Percentiles rank a stretch among this genome's conserved stretches.
Evolutionary conservation across 2,329 filamentous ascomycete species (phyloP).

Genomic region (Alternaria hordeiaustralica): DNA sequence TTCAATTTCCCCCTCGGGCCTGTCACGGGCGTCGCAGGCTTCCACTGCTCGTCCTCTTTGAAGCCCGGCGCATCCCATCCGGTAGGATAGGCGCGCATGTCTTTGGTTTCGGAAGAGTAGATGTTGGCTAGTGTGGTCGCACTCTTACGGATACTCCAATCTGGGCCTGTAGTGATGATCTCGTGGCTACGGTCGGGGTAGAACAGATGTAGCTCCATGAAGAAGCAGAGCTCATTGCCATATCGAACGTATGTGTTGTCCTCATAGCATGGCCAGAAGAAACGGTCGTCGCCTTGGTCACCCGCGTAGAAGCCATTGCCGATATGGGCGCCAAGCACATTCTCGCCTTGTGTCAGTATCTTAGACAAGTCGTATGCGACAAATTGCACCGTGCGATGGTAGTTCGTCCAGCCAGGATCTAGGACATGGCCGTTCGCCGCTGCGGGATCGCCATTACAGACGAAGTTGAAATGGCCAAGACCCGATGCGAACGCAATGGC

Average conservation of each 20-base stretch:
- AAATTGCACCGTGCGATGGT: slow-evolving; percentile 52
- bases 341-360: slow-evolving; percentile 39
- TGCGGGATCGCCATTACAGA: slow-evolving; percentile 44
- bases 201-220: slow-evolving; percentile 49
- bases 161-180: slow-evolving; percentile 46
- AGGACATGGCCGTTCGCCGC: slow-evolving; percentile 40
- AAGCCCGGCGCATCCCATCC: slow-evolving; percentile 37
- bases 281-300: slow-evolving; percentile 49
- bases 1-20: slow-evolving; percentile 49
- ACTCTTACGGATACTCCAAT: slow-evolving; percentile 50
- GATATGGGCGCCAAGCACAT: slow-evolving; percentile 49
- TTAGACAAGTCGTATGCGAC: slow-evolving; percentile 53
- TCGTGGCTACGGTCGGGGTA: slow-evolving; percentile 49
- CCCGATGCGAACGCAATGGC: slow-evolving; percentile 50
- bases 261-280: slow-evolving; percentile 54
- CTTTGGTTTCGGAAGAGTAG: slow-evolving; percentile 51
- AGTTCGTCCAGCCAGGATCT: slow-evolving; percentile 51
- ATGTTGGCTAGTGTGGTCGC: slow-evolving; percentile 52
- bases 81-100: slow-evolving; percentile 42
- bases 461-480: slow-evolving; percentile 51
- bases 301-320: slow-evolving; percentile 56
- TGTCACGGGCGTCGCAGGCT: slow-evolving; percentile 47
- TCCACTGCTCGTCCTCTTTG: slow-evolving; percentile 43
- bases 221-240: slow-evolving; percentile 51
- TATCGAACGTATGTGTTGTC: slow-evolving; percentile 49